Evolutionary conservation across 495 filamentous ascomycete species (phyloP), one percentile per base, ranked within the genome.

Genomic region (Aspergillus ostianus): DNA sequence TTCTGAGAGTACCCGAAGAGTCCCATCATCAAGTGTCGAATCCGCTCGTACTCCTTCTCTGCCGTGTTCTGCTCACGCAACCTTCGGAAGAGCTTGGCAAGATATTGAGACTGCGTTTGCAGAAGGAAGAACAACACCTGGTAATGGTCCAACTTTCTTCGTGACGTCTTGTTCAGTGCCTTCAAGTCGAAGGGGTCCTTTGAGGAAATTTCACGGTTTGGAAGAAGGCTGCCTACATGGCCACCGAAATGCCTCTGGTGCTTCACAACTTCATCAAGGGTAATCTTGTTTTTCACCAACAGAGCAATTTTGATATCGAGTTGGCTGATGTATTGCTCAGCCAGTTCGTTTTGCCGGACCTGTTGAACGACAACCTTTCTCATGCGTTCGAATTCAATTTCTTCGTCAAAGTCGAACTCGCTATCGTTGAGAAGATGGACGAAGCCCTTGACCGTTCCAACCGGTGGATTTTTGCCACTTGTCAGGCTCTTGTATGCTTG

Each of bases 261-360:
- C 68, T 89, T 93, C 49, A 98, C 89, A 48, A 99, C 93, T 80
- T 99, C 94, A 70, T 99, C 94, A 1, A 98, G 82, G 0, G 95
- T 98, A 69, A 99, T 99, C 76, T 98, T 99, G 77, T 98, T 98
- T 80, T 98, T 97, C 61, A 98, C 95, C 17, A 99, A 83, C 6
- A 99, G 84, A 13, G 93, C 94, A 67, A 99, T 99, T 76, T 99
- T 99, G 80, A 97, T 96, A 67, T 98, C 95, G 47, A 99, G 82
- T 66, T 98, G 93, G 65, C 95, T 92, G 66, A 99, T 96, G 66
- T 98, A 98, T 67, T 96, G 90, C 74, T 99, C 95, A 20, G 94
- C 88, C 78, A 96, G 83, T 71, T 99, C 94, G 64, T 98, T 98
- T 63, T 97, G 93, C 15, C 94, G 87, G 10, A 98, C 93, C 70